Percentiles rank a stretch among this genome's conserved stretches.
phyloP scores from a whole-genome alignment of 2,329 filamentous ascomycete species.

The Zasmidium cellare region DNA sequence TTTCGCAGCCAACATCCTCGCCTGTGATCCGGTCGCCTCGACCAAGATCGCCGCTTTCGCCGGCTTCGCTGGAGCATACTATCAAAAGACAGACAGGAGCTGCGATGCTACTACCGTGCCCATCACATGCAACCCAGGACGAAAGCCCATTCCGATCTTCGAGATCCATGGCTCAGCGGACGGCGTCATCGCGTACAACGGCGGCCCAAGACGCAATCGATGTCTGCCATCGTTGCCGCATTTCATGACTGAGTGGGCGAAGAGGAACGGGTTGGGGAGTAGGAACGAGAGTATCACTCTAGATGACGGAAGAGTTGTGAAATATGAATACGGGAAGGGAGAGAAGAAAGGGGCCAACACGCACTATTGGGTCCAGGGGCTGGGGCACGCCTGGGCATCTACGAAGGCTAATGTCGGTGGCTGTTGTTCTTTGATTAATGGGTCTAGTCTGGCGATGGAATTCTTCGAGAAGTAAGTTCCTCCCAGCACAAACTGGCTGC shows the following conservation, averaged over 20 bases:
- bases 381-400: constrained; percentile 2
- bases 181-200: constrained; percentile 41
- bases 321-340: background rate
- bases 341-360: background rate
- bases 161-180: constrained; percentile 47
- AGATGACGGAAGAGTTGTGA: background rate
- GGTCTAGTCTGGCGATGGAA: background rate
- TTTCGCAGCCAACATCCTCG: constrained; percentile 45
- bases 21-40: constrained; percentile 45
- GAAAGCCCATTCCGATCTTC: constrained; percentile 40
- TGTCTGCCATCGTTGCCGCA: constrained; percentile 30
- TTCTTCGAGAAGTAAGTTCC: constrained; percentile 34
- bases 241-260: constrained; percentile 40
- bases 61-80: constrained; percentile 48
- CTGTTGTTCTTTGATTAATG: background rate
- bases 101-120: constrained; percentile 22
- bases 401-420: background rate
- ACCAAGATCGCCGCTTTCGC: constrained; percentile 52
- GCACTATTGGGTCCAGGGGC: background rate
- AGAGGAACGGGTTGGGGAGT: constrained; percentile 33
- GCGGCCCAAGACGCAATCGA: constrained; percentile 32
- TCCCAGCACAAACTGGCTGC: background rate
- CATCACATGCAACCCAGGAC: constrained; percentile 28
- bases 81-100: constrained; percentile 5
- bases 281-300: constrained; percentile 21